These are phyloP conservation scores for Persicaria maculosa DNA, from an alignment of 148 eudicot genomes.

Conservation along the genomic window DNA sequence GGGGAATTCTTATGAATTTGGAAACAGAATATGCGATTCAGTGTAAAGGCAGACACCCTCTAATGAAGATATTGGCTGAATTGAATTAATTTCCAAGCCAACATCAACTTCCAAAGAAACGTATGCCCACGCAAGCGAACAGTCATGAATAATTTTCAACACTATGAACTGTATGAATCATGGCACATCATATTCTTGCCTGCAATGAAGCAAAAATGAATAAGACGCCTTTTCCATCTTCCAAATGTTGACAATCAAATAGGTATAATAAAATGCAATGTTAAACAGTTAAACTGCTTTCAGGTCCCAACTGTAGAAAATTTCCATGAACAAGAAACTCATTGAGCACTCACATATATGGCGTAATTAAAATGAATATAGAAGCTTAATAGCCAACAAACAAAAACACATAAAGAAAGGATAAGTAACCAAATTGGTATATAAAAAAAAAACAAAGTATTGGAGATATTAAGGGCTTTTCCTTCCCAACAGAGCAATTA, in stretches of 20 bases:
- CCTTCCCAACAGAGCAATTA: too few relatives aligned
- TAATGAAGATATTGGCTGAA: background rate
- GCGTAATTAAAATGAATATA: background rate
- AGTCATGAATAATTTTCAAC: background rate
- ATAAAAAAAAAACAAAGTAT: too few relatives aligned
- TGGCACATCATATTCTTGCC: background rate
- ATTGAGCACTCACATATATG: background rate
- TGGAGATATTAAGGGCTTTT: too few relatives aligned
- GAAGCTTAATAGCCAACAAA: too few relatives aligned
- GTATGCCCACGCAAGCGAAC: background rate
- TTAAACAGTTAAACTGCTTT: background rate
- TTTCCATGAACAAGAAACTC: background rate
- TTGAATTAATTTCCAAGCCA: background rate
- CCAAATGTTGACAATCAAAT: background rate
- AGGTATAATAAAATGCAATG: background rate
- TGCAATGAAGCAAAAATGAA: background rate
- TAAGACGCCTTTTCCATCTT: background rate
- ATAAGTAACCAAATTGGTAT: too few relatives aligned
- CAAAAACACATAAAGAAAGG: too few relatives aligned
- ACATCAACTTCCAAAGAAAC: background rate
- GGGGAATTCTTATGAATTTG: background rate
- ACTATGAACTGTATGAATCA: background rate
- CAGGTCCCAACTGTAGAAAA: too few relatives aligned
- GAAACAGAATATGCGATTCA: background rate
- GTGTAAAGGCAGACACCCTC: background rate